Conservation (phyloP, 208 protist species). For the Crithidia sp. region DNA sequence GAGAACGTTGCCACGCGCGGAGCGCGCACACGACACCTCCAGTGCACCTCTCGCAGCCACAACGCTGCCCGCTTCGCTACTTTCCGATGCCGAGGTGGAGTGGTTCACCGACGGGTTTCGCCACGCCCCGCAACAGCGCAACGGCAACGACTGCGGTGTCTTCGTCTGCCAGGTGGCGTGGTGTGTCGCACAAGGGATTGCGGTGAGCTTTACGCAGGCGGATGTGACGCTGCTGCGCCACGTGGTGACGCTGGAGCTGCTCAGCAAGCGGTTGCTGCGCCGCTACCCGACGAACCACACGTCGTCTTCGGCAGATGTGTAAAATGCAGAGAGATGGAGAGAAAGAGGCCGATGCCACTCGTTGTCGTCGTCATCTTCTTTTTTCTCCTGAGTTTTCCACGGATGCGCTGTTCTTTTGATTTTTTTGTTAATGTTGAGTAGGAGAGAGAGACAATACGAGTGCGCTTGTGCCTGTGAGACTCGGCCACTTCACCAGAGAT, state of each 20-base stretch:
- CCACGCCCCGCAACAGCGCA: slow-evolving; percentile 68
- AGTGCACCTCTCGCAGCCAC: slow-evolving; percentile 10
- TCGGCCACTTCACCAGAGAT: no score
- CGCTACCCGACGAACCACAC: slow-evolving; percentile 56
- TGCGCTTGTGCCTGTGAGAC: no score
- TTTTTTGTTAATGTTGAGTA: no score
- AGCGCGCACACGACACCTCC: neutral
- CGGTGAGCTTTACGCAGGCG: slow-evolving; percentile 53
- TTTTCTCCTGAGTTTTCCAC: no score
- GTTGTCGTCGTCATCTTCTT: no score
- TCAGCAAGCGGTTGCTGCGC: slow-evolving; percentile 44
- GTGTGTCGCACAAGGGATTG: slow-evolving; percentile 64
- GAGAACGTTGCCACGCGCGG: neutral
- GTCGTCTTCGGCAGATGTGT: slow-evolving; percentile 44
- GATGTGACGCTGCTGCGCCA: slow-evolving; percentile 52
- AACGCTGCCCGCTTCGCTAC: slow-evolving; percentile 10
- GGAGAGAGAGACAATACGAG: no score
- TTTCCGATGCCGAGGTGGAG: slow-evolving; percentile 35
- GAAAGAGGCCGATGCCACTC: no score
- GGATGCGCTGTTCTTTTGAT: no score
- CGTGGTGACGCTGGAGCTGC: slow-evolving; percentile 70
- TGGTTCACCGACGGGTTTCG: slow-evolving; percentile 48
- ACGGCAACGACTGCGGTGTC: slow-evolving; percentile 81
- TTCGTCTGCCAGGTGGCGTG: slow-evolving; percentile 84
- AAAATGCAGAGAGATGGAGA: neutral